Conservation (phyloP, 2,329 filamentous ascomycete genomes). For the Ceratocystis variospora region DNA sequence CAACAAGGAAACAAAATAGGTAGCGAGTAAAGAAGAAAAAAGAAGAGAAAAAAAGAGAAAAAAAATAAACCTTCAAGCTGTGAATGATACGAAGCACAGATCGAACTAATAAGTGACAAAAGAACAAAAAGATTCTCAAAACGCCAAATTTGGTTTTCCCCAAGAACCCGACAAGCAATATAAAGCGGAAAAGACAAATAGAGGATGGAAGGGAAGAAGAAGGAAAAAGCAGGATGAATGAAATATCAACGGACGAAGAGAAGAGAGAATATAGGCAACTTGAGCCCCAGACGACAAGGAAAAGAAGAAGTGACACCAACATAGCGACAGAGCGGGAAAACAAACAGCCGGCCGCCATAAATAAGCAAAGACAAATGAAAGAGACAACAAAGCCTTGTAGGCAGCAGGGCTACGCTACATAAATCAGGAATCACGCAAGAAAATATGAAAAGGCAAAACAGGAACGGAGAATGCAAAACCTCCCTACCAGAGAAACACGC, state of each 20-base stretch:
- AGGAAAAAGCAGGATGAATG: slow-evolving; percentile 1
- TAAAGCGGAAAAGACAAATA: neutral
- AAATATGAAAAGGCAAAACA: slow-evolving; percentile 19
- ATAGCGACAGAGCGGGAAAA: slow-evolving; percentile 11
- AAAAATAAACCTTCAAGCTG: neutral
- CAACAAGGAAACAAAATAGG: neutral
- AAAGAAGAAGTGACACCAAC: slow-evolving; percentile 17
- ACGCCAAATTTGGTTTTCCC: slow-evolving; percentile 8
- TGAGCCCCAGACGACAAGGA: slow-evolving; percentile 5
- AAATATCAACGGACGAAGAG: slow-evolving; percentile 16
- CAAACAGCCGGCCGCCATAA: slow-evolving; percentile 13
- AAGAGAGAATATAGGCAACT: slow-evolving; percentile 3
- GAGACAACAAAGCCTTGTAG: slow-evolving; percentile 22
- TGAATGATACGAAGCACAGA: neutral
- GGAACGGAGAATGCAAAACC: slow-evolving; percentile 7
- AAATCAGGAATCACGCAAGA: slow-evolving; percentile 11
- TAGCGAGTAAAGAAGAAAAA: neutral
- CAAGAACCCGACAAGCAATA: slow-evolving; percentile 6
- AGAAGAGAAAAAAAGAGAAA: neutral
- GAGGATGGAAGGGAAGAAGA: neutral
- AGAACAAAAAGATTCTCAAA: slow-evolving; percentile 10
- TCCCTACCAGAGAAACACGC: slow-evolving; percentile 9
- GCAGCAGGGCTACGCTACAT: neutral
- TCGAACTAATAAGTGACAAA: slow-evolving; percentile 8
- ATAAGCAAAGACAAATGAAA: slow-evolving; percentile 14